Evolutionary conservation across 176 grass and related monocot species (phyloP).

Genomic region (Zoysia japonica): DNA sequence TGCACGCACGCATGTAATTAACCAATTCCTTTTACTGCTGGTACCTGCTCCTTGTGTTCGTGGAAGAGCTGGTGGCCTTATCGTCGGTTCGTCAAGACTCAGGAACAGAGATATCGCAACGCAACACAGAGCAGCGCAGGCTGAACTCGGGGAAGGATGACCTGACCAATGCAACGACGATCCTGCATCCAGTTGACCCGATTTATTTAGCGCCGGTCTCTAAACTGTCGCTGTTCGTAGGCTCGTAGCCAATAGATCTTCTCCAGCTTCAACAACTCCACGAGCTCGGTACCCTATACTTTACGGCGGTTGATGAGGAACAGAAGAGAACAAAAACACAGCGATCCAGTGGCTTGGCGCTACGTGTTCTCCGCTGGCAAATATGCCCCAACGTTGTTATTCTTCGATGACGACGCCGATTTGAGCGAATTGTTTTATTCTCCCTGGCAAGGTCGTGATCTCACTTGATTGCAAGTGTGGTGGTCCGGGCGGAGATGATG

Average conservation of each 20-base stretch:
- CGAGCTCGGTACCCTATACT: not conserved
- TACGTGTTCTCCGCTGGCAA: constrained; percentile 17
- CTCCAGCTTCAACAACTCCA: constrained; percentile 4
- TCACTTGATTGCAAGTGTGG: constrained; percentile 2
- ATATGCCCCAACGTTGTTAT: constrained; percentile 27
- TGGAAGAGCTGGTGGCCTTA: not conserved
- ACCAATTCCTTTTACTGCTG: not conserved
- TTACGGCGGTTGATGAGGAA: not conserved
- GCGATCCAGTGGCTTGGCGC: not conserved
- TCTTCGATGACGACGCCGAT: not conserved
- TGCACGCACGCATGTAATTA: not conserved
- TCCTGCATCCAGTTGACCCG: not conserved
- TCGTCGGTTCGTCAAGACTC: not conserved
- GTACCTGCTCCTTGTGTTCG: not conserved
- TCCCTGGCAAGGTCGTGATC: not conserved
- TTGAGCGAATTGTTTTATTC: not conserved
- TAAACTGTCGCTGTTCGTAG: not conserved
- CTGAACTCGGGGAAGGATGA: not conserved
- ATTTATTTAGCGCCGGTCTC: not conserved
- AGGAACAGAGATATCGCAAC: constrained; percentile 26
- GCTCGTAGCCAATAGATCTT: not conserved
- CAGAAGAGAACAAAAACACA: not conserved
- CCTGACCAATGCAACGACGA: constrained; percentile 8
- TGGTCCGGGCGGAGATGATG: not conserved
- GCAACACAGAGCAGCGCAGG: not conserved